Evolutionary conservation across 495 filamentous ascomycete genomes (phyloP).

Genomic region (Penicillium goetzii): DNA sequence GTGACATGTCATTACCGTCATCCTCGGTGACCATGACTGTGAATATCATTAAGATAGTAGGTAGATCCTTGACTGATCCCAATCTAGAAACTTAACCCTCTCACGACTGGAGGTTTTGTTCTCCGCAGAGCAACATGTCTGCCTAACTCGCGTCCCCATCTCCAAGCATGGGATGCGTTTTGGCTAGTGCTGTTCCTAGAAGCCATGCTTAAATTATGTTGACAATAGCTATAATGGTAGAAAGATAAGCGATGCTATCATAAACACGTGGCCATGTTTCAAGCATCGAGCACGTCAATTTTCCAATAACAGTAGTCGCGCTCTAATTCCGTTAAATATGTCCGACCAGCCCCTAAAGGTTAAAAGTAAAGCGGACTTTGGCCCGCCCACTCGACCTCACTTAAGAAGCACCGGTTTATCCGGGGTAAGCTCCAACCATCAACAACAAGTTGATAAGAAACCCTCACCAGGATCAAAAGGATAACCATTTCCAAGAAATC

Average conservation of each 20-base stretch:
- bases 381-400: not conserved
- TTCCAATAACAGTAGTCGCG: not conserved
- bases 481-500: constrained; percentile 1
- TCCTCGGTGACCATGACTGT: not conserved
- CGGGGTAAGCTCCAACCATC: constrained; percentile 1
- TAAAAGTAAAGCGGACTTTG: not conserved
- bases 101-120: not conserved
- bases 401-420: not conserved
- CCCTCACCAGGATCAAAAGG: not conserved
- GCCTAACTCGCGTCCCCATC: not conserved
- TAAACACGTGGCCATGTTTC: too few species aligned
- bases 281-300: too few species aligned
- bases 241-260: not conserved
- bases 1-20: not conserved
- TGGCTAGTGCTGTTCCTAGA: not conserved
- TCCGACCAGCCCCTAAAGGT: not conserved
- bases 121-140: not conserved
- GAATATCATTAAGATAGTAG: not conserved
- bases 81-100: too few species aligned
- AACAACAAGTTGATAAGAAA: not conserved
- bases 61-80: too few species aligned
- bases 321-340: not conserved
- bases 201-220: not conserved
- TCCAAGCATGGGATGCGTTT: not conserved
- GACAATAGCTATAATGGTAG: not conserved